Base-by-base conservation (phyloP, 352 stramenopile genomes). In the Phytophthora brassicae region DNA sequence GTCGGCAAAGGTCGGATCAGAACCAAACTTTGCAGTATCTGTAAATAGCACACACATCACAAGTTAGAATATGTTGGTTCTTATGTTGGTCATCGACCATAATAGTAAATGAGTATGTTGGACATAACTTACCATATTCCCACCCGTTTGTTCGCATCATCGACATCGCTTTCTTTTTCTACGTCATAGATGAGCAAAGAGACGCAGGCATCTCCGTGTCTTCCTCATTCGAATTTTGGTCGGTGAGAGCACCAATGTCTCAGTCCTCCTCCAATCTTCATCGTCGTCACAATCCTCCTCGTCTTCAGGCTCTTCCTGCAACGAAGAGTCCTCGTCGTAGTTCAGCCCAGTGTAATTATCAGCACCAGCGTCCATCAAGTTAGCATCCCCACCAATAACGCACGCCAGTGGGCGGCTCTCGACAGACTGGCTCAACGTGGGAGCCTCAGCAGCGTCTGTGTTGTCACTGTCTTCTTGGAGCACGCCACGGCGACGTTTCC, bases 121-220 rank as follows among this genome's bases (percentile, higher is more conserved):
- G 28, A 33, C 14, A 22, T 35, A 29, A 43, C 46, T 4, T 36
- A 55, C 47, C 33, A 23, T 55, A 55, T 23, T 55, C 33, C 47
- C 19, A 55, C 1, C 47, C 47, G 14, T 44, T 31, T 6, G 29
- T 35, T 17, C 20, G 4, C 47, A 55, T 55, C 33, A 44, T 33
- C 6, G 17, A 35, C 0, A 55, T 17, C 8, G 8, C 13, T 16
- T 17, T 20, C 29, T 43, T 44, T 11, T 22, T 55, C 47, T 22
- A 11, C 5, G 47, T 33, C 17, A 35, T 5, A 3, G 47, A 45
- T 5, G 5, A 35, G 6, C 47, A 44, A 16, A 45, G 7, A 0
- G 31, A 36, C 16, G 31, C n/a, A 0, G 47, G 19, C 0, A 55
- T 12, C 1, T 29, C 31, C 3, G 13, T 14, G 4, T 31, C 29